Percentiles rank a stretch among this genome's conserved stretches.
Conservation (phyloP, 2,329 filamentous ascomycete species). For the Ophiostoma tasmaniense region DNA sequence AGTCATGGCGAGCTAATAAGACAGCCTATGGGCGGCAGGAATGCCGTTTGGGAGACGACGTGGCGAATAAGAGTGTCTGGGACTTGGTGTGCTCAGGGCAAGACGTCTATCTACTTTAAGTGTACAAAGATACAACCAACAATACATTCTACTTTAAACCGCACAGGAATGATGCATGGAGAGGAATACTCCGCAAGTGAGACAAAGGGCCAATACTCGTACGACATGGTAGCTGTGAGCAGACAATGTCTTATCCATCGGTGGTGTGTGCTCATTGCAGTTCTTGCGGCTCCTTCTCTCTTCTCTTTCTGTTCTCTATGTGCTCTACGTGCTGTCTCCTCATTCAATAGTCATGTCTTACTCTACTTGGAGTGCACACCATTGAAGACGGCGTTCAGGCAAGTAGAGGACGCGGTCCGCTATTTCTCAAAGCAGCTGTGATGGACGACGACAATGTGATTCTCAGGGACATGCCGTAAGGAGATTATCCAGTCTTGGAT, state of each 20-base stretch:
- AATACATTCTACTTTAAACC: too few species aligned
- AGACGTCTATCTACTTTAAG: not conserved
- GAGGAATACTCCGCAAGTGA: not conserved
- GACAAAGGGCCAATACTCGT: not conserved
- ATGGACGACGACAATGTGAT: not conserved
- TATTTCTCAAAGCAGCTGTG: not conserved
- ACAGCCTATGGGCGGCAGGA: not conserved
- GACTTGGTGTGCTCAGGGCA: not conserved
- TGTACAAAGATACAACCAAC: not conserved
- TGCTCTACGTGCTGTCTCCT: not conserved
- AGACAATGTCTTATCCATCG: not conserved
- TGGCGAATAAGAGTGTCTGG: not conserved
- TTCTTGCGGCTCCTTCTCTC: not conserved
- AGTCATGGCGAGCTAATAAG: not conserved
- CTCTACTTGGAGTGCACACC: not conserved
- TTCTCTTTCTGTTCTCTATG: too few species aligned
- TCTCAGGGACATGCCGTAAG: not conserved
- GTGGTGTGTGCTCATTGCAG: not conserved
- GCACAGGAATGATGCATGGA: not conserved
- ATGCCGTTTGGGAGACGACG: not conserved
- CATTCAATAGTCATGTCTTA: not conserved
- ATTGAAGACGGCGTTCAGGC: not conserved
- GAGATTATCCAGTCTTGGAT: not conserved
- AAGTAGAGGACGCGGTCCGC: not conserved
- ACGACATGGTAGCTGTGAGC: not conserved